Conservation (phyloP, 345 rosid genomes). For the Tarenaya hassleriana region DNA sequence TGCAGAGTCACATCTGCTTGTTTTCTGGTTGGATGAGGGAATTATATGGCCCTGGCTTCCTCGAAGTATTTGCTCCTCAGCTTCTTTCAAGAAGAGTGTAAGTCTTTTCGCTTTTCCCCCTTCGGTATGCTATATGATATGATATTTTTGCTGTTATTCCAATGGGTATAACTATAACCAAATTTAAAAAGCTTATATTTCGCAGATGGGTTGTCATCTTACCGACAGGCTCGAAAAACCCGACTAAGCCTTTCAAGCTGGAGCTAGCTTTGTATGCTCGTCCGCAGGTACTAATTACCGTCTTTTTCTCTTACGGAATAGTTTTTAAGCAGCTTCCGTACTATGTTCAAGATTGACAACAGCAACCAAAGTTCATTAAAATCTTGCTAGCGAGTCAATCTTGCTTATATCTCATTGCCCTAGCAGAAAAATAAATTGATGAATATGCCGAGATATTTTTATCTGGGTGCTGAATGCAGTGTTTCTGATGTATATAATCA, state of each 20-base stretch:
- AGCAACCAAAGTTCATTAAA: too few relatives aligned
- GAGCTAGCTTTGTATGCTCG: slow-evolving; percentile 77
- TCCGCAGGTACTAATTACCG: slow-evolving; percentile 45
- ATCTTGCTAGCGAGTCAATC: too few relatives aligned
- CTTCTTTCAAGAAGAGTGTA: slow-evolving; percentile 85
- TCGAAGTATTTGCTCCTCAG: slow-evolving; percentile 77
- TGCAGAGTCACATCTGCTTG: slow-evolving; percentile 68
- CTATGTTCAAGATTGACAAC: neutral
- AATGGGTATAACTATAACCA: slow-evolving; percentile 4
- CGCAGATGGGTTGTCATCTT: slow-evolving; percentile 84
- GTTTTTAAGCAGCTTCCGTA: neutral
- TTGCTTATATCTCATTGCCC: too few relatives aligned
- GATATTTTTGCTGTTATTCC: neutral
- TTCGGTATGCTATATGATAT: neutral
- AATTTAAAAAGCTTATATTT: slow-evolving; percentile 4
- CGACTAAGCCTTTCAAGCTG: slow-evolving; percentile 66
- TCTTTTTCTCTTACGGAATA: too few relatives aligned
- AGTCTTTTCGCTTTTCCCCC: slow-evolving; percentile 17
- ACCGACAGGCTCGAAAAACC: slow-evolving; percentile 77
- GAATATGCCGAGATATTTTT: neutral
- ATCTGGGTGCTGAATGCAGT: neutral
- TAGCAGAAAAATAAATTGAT: neutral
- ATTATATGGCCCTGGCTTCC: slow-evolving; percentile 75
- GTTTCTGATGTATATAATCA: slow-evolving; percentile 27
- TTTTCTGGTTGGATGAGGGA: slow-evolving; percentile 98